Percentiles rank a stretch among this genome's conserved stretches.
These are phyloP conservation scores for button mushroom (Agaricus bisporus) DNA, from an alignment of 768 basidiomycete genomes.

Conservation along the genomic window DNA sequence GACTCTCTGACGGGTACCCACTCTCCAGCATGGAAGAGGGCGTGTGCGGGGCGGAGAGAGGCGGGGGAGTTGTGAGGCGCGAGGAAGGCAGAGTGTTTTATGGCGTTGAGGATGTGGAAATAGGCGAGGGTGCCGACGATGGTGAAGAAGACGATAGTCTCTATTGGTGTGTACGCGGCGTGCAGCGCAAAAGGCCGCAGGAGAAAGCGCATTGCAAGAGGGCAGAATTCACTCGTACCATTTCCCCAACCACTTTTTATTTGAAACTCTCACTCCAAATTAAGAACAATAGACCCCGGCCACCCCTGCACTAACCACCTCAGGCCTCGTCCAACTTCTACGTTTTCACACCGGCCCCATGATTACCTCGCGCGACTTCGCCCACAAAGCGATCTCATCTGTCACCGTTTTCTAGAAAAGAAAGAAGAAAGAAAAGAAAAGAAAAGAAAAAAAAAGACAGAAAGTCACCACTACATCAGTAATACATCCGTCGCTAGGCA, in stretches of 20 bases:
- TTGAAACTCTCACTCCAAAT: neutral
- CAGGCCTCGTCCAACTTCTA: neutral
- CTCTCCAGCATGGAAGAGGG: conserved; percentile 43
- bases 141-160: conserved; percentile 87
- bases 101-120: conserved; percentile 86
- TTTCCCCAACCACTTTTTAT: conserved; percentile 7
- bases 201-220: conserved; percentile 43
- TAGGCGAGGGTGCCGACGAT: conserved; percentile 90
- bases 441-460: too few relatives aligned
- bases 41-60: conserved; percentile 49
- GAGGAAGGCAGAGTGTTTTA: conserved; percentile 84
- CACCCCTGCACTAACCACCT: neutral
- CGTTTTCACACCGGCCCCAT: too few relatives aligned
- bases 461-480: too few relatives aligned
- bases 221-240: conserved; percentile 4
- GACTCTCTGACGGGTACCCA: conserved; percentile 60
- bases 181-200: conserved; percentile 65
- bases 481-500: too few relatives aligned
- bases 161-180: conserved; percentile 74
- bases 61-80: conserved; percentile 38
- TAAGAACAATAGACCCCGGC: neutral
- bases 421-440: too few relatives aligned
- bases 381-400: too few relatives aligned
- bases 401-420: too few relatives aligned
- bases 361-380: too few relatives aligned